A percentile compares a stretch with the other conserved stretches of the same genome.
phyloP scores from a whole-genome alignment of 2,329 filamentous ascomycete genomes.

The Talaromyces rugulosus region DNA sequence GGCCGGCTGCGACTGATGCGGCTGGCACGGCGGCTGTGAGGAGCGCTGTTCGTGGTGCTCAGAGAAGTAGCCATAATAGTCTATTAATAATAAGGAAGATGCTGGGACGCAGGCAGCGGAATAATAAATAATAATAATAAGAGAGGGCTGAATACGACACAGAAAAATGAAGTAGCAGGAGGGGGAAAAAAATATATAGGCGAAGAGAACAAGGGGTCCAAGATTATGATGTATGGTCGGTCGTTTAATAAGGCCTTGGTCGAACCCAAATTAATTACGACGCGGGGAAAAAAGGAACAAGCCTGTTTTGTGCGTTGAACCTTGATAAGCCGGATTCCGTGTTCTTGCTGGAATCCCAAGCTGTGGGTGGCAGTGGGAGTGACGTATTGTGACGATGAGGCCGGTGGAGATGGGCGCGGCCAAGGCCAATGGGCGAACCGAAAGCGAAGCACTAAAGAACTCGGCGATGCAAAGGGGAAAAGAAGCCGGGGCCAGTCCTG shows the following conservation, averaged over 20 bases:
- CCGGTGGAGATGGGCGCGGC: not conserved
- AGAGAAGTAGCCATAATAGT: slow-evolving; percentile 9
- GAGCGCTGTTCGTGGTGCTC: not conserved
- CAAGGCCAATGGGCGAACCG: not conserved
- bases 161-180: not conserved
- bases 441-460: not conserved
- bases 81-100: not conserved
- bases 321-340: not conserved
- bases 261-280: slow-evolving; percentile 22
- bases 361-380: not conserved
- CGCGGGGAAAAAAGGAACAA: not conserved
- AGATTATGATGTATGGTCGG: slow-evolving; percentile 4
- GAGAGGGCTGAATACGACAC: not conserved
- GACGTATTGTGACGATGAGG: slow-evolving; percentile 12
- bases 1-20: not conserved
- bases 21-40: not conserved
- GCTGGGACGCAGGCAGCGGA: not conserved
- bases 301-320: slow-evolving; percentile 1
- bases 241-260: slow-evolving; percentile 1
- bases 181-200: not conserved
- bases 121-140: not conserved
- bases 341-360: slow-evolving; percentile 1
- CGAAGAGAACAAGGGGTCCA: not conserved
- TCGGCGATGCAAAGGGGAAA: not conserved
- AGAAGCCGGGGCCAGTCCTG: not conserved